A percentile compares a stretch with the other conserved stretches of the same genome.
Evolutionary conservation across 768 basidiomycete species (phyloP).

Genomic region (Russula emetica): DNA sequence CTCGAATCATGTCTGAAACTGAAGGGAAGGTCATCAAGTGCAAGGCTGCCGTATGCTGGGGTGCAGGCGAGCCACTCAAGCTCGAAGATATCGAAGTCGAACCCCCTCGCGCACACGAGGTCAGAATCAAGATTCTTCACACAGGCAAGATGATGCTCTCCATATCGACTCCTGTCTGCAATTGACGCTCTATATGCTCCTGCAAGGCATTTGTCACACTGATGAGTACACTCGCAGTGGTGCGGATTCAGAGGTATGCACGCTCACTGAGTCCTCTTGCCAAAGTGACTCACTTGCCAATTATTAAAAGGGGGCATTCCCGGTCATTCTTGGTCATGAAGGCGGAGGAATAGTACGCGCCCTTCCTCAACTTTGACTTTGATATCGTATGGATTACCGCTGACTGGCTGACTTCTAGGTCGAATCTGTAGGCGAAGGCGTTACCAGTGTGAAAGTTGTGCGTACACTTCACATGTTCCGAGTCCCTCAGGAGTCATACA

Average conservation of each 20-base stretch:
- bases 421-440: slow-evolving; percentile 95
- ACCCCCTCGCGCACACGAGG: slow-evolving; percentile 86
- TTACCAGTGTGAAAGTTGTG: slow-evolving; percentile 67
- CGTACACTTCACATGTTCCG: slow-evolving; percentile 27
- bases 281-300: slow-evolving; percentile 5
- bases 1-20: slow-evolving; percentile 62
- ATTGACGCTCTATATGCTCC: background rate
- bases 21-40: slow-evolving; percentile 74
- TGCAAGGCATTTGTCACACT: slow-evolving; percentile 88
- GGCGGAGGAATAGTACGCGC: slow-evolving; percentile 81
- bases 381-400: slow-evolving; percentile 4
- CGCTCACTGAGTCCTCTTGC: background rate
- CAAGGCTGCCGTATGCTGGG: slow-evolving; percentile 97
- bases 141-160: slow-evolving; percentile 56
- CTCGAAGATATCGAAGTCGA: slow-evolving; percentile 93
- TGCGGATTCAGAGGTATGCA: slow-evolving; percentile 82
- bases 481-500: slow-evolving; percentile 1
- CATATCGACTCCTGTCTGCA: background rate
- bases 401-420: slow-evolving; percentile 52
- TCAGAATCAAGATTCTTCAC: slow-evolving; percentile 87
- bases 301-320: slow-evolving; percentile 68
- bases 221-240: slow-evolving; percentile 97
- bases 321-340: slow-evolving; percentile 92
- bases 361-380: background rate
- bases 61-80: slow-evolving; percentile 76